Conservation (phyloP, 2,329 filamentous ascomycete genomes). For the Hirsutella thompsonii region DNA sequence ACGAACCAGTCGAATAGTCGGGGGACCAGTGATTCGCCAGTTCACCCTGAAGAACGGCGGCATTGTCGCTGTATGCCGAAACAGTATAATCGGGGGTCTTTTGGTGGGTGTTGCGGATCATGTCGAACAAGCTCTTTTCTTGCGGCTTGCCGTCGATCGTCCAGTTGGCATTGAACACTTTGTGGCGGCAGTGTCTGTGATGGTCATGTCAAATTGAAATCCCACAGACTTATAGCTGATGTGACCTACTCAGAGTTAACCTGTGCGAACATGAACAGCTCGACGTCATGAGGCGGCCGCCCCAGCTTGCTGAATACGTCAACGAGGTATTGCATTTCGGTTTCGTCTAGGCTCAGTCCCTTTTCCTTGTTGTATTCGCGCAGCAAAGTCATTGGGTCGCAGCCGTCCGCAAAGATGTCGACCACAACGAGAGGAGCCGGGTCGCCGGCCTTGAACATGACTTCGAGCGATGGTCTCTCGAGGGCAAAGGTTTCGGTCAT, state of each 20-base stretch:
- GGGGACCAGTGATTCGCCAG: conserved; percentile 61
- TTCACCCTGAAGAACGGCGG: conserved; percentile 56
- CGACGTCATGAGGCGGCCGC: conserved; percentile 69
- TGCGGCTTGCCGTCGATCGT: conserved; percentile 79
- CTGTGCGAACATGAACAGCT: conserved; percentile 98
- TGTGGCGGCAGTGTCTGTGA: conserved; percentile 53
- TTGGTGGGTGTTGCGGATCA: conserved; percentile 95
- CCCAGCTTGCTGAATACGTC: conserved; percentile 34
- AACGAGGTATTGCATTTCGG: conserved; percentile 91
- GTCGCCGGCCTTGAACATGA: conserved; percentile 64
- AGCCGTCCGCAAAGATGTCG: conserved; percentile 53
- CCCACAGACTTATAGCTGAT: too few relatives aligned
- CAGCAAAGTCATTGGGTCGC: conserved; percentile 57
- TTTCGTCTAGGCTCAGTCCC: conserved; percentile 75
- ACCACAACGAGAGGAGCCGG: conserved; percentile 58
- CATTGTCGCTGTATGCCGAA: conserved; percentile 95
- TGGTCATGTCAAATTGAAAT: background rate
- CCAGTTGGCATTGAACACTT: conserved; percentile 96
- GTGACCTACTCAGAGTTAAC: conserved; percentile 70
- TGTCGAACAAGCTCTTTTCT: conserved; percentile 73
- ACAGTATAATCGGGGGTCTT: conserved; percentile 70
- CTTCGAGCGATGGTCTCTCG: conserved; percentile 52
- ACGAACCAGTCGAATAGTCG: conserved; percentile 72
- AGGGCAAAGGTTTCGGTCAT: conserved; percentile 82
- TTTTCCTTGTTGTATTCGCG: conserved; percentile 72